Evolutionary conservation across 2,329 filamentous ascomycete species (phyloP), one percentile per base, ranked within the genome.

Genomic region (Aotearoamyces nothofagi): DNA sequence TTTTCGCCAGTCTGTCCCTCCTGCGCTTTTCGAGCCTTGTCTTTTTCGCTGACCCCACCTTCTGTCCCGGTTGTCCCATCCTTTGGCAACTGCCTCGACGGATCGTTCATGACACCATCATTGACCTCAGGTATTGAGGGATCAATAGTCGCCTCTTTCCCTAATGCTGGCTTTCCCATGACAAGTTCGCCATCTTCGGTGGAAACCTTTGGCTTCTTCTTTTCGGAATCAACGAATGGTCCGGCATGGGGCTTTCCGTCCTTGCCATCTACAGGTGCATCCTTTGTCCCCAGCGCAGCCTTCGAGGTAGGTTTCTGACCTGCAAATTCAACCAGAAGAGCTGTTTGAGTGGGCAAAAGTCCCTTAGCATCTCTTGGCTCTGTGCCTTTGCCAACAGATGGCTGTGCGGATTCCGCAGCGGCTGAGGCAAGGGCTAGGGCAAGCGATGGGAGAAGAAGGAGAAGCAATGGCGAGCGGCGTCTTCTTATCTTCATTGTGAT

Each of bases 231-330:
- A 33, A 86, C 73, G 46, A 71, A 76, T 5, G 90, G 90, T 2
- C 90, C 90, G 12, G 77, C 71, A 49, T 94, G 87, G 26, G 90
- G 90, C 57, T 86, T 90, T 26, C 90, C 90, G 56, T 96, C 90
- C 44, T 79, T 78, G 25, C 86, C 86, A 50, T 96, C 90, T 12
- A 94, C 77, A 0, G 87, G 87, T 32, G 80, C 82, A 58, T 90
- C 77, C 51, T 84, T 84, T 29, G 72, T 75, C 30, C 69, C 71
- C 39, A 47, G 32, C 22, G 43, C 43, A 23, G 35, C 39, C 24
- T 44, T 44, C 8, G 41, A 30, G 27, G 60, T 56, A 2, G 47
- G 33, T 39, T 35, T 45, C 4, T 43, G 24, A 24, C 44, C 43
- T 19, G 41, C 29, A 9, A 42, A 13, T 17, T 39, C 34, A 10